phyloP scores from a whole-genome alignment of 2,329 filamentous ascomycete genomes.

The Aspergillus latus region DNA sequence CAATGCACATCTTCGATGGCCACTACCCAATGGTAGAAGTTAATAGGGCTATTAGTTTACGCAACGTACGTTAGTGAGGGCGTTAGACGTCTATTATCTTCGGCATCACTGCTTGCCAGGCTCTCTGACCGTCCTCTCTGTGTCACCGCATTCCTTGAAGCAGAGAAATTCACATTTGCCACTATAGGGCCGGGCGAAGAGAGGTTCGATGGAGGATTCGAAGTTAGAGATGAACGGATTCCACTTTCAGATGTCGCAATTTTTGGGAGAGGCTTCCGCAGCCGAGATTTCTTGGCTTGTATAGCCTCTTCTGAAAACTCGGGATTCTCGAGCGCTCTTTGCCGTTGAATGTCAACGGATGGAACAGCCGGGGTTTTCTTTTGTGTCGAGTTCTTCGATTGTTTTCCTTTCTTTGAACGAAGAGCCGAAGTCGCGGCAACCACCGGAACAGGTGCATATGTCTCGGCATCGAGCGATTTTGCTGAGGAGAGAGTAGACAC shows the following conservation, averaged over 20 bases:
- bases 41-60: neutral
- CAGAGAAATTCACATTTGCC: neutral
- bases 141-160: neutral
- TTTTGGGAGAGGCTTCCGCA: constrained; percentile 24
- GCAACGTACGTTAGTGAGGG: constrained; percentile 17
- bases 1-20: neutral
- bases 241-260: constrained; percentile 26
- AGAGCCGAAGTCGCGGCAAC: constrained; percentile 17
- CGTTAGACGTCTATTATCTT: constrained; percentile 26
- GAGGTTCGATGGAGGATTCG: constrained; percentile 13
- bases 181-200: constrained; percentile 14
- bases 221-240: constrained; percentile 26
- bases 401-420: constrained; percentile 22
- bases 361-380: constrained; percentile 26
- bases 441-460: constrained; percentile 26
- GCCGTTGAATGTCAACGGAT: constrained; percentile 29
- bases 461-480: constrained; percentile 39
- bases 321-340: constrained; percentile 31
- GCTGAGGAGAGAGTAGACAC: constrained; percentile 43
- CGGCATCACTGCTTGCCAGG: constrained; percentile 25
- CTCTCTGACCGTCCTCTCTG: constrained; percentile 20
- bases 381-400: constrained; percentile 30
- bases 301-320: constrained; percentile 29
- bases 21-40: neutral
- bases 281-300: constrained; percentile 28